phyloP scores from a whole-genome alignment of 352 stramenopile genomes.

The Phytopythium sindhum region DNA sequence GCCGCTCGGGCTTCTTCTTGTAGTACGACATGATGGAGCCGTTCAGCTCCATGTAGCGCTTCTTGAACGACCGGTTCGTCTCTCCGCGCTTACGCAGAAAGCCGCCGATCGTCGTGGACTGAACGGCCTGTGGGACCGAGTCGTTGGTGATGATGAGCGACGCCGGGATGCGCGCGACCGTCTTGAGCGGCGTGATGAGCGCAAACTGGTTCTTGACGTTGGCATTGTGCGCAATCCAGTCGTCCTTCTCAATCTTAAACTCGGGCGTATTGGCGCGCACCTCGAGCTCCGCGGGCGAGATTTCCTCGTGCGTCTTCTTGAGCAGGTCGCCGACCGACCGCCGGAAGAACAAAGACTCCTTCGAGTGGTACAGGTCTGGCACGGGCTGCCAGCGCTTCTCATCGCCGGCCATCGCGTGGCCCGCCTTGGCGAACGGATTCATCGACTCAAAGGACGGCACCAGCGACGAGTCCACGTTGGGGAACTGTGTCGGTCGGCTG shows the following conservation, averaged over 20 bases:
- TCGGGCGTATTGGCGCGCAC: constrained; percentile 87
- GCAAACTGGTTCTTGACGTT: constrained; percentile 62
- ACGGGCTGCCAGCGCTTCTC: constrained; percentile 76
- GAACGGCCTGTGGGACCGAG: constrained; percentile 25
- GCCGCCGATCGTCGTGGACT: constrained; percentile 56
- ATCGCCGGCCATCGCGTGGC: constrained; percentile 31
- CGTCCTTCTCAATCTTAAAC: constrained; percentile 81
- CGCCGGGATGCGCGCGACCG: constrained; percentile 66
- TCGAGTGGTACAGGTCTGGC: constrained; percentile 68
- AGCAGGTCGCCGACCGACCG: constrained; percentile 67
- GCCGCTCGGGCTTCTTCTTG: constrained; percentile 83
- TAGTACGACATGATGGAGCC: constrained; percentile 75
- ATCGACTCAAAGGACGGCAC: constrained; percentile 71
- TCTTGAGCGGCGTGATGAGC: constrained; percentile 82
- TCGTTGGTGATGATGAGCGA: constrained; percentile 69
- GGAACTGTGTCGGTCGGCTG: constrained; percentile 16
- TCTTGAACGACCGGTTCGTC: constrained; percentile 81
- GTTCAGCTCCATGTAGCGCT: constrained; percentile 83
- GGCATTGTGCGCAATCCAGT: constrained; percentile 75
- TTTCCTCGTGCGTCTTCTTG: constrained; percentile 76
- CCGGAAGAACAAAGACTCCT: constrained; percentile 82
- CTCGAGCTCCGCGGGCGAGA: constrained; percentile 78
- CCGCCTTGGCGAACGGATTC: constrained; percentile 70
- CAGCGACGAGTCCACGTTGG: constrained; percentile 38
- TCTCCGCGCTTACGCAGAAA: constrained; percentile 82